Evolutionary conservation across 306 rosid species (phyloP).

Genomic region (Cucumis melo): DNA sequence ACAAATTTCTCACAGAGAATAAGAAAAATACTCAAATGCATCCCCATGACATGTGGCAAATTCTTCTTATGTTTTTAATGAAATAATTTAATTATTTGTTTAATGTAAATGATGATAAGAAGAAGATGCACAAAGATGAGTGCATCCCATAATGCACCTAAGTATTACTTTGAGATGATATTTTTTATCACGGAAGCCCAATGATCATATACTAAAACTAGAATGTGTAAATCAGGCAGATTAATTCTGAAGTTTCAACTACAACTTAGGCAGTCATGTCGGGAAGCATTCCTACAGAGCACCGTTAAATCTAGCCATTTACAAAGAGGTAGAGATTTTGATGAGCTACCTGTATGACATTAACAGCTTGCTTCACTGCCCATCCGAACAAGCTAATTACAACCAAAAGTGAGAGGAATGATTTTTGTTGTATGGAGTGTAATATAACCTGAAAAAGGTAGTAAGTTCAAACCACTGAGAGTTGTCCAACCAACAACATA

Average conservation of each 20-base stretch:
- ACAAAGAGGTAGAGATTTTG: not conserved
- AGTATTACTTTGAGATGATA: too few relatives aligned
- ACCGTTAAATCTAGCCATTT: not conserved
- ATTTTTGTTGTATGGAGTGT: slow-evolving; percentile 32
- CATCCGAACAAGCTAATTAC: slow-evolving; percentile 67
- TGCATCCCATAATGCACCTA: too few relatives aligned
- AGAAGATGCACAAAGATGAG: too few relatives aligned
- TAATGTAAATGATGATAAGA: too few relatives aligned
- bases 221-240: not conserved
- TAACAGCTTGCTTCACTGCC: slow-evolving; percentile 78
- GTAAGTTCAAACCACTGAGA: slow-evolving; percentile 12
- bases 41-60: too few relatives aligned
- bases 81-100: too few relatives aligned
- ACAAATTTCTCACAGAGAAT: not conserved
- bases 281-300: not conserved
- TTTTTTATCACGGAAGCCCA: not conserved
- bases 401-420: slow-evolving; percentile 37
- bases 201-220: not conserved
- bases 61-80: too few relatives aligned
- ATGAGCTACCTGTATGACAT: slow-evolving; percentile 65
- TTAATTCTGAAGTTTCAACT: not conserved
- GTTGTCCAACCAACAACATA: not conserved
- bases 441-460: slow-evolving; percentile 48
- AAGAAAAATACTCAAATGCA: too few relatives aligned
- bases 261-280: not conserved